Percentiles rank a stretch among this genome's conserved stretches.
Conservation (phyloP, 169 alveolate genomes). For the Eimeria tenella region DNA sequence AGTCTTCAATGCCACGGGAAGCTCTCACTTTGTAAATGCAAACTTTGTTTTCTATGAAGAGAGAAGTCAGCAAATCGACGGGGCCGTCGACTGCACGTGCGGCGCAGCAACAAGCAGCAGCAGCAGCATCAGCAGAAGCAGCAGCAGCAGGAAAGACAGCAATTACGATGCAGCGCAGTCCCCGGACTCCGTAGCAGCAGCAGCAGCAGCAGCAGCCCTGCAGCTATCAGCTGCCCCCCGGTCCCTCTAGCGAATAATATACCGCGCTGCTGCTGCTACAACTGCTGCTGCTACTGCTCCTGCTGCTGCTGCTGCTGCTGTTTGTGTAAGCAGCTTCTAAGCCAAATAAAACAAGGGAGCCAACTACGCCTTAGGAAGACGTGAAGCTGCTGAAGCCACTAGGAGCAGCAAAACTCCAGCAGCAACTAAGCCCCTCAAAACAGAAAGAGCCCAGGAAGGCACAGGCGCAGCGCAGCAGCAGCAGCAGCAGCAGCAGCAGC, state of each 20-base stretch:
- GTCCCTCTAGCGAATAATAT: too few species aligned
- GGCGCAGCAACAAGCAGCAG: neutral
- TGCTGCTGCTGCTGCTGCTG: too few species aligned
- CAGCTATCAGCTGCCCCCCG: too few species aligned
- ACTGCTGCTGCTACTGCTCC: too few species aligned
- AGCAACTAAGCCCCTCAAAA: neutral
- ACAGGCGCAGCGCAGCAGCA: neutral
- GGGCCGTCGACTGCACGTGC: constrained; percentile 73
- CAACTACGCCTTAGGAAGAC: too few species aligned
- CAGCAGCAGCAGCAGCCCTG: too few species aligned
- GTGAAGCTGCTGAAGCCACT: neutral
- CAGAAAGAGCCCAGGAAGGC: neutral
- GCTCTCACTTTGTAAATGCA: constrained; percentile 71
- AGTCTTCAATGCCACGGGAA: neutral
- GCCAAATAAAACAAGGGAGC: too few species aligned
- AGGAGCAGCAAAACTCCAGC: neutral
- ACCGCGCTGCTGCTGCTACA: too few species aligned
- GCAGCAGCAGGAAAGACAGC: neutral
- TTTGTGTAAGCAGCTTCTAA: too few species aligned
- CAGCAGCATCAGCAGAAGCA: neutral
- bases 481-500: neutral
- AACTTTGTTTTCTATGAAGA: constrained; percentile 73
- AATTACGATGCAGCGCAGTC: neutral
- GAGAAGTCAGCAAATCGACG: constrained; percentile 50
- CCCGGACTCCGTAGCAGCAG: too few species aligned